A percentile compares a stretch with the other conserved stretches of the same genome.
Evolutionary conservation across 176 grass and related monocot species (phyloP).

Genomic region (Oryza glaberrima): DNA sequence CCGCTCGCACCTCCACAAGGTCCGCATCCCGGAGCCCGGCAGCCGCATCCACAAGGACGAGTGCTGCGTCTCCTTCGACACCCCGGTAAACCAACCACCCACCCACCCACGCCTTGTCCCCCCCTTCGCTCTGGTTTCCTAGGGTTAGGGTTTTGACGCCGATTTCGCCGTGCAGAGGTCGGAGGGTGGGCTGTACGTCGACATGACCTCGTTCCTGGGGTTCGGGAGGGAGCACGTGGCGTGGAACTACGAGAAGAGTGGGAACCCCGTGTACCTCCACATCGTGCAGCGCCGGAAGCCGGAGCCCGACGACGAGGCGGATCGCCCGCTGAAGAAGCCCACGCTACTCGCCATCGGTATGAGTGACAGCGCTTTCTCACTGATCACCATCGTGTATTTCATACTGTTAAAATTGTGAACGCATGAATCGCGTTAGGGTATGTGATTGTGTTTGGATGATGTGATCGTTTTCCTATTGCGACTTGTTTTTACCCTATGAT

Average conservation of each 20-base stretch:
- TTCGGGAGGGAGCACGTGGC: slow-evolving; percentile 79
- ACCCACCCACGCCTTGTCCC: neutral
- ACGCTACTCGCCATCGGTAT: slow-evolving; percentile 93
- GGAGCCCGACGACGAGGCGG: slow-evolving; percentile 69
- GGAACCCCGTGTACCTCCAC: slow-evolving; percentile 89
- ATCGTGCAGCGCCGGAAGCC: slow-evolving; percentile 75
- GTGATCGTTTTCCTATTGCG: neutral
- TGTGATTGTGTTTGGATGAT: neutral
- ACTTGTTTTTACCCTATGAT: neutral
- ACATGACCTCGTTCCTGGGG: slow-evolving; percentile 86
- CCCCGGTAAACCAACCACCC: slow-evolving; percentile 55
- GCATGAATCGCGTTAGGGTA: neutral
- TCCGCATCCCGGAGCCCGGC: slow-evolving; percentile 92
- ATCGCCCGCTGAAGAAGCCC: slow-evolving; percentile 89
- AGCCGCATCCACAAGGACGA: slow-evolving; percentile 96
- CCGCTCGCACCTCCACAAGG: slow-evolving; percentile 77
- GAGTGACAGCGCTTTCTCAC: neutral
- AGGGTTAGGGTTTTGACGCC: slow-evolving; percentile 38
- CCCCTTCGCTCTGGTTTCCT: slow-evolving; percentile 11
- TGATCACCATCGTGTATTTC: neutral
- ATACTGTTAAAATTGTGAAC: neutral
- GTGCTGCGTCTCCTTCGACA: slow-evolving; percentile 96
- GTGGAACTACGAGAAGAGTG: slow-evolving; percentile 87
- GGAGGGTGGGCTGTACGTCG: slow-evolving; percentile 80
- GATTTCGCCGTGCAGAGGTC: slow-evolving; percentile 50